A percentile compares a stretch with the other conserved stretches of the same genome.
phyloP scores from a whole-genome alignment of 1,284 basidiomycete species.

The Abortiporus biennis region DNA sequence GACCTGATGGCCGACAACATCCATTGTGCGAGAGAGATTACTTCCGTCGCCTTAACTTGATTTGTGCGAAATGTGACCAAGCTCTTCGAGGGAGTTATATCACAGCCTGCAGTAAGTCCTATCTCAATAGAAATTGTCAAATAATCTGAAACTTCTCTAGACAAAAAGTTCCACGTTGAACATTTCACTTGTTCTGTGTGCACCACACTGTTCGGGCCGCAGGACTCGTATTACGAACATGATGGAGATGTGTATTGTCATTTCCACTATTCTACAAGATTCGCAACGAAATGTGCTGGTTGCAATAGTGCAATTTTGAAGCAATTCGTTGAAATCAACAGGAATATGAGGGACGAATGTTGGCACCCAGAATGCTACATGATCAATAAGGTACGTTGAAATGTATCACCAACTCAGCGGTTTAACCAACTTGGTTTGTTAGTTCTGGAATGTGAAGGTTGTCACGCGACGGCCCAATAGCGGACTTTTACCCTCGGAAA shows the following conservation, averaged over 20 bases:
- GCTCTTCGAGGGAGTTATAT: constrained; percentile 97
- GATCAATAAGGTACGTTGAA: constrained; percentile 84
- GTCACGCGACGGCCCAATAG: constrained; percentile 69
- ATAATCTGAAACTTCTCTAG: constrained; percentile 35
- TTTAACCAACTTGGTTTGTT: constrained; percentile 11
- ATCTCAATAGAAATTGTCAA: constrained; percentile 3
- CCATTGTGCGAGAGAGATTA: constrained; percentile 99
- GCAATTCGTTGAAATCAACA: constrained; percentile 99
- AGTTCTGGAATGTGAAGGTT: constrained; percentile 99
- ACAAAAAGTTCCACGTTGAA: constrained; percentile 99
- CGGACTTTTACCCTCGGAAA: constrained; percentile 37
- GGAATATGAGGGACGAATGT: constrained; percentile 96
- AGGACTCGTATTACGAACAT: constrained; percentile 99
- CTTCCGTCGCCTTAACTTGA: constrained; percentile 92
- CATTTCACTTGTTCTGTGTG: constrained; percentile 99
- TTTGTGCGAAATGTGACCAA: constrained; percentile 93
- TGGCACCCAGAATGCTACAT: constrained; percentile 99
- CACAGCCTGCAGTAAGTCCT: constrained; percentile 92
- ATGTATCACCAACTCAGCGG: constrained; percentile 4
- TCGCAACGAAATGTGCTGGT: constrained; percentile 97
- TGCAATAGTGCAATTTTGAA: constrained; percentile 98
- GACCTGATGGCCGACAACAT: constrained; percentile 77
- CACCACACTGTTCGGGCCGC: constrained; percentile 92
- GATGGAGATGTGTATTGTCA: constrained; percentile 95
- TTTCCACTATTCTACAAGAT: constrained; percentile 97